Base-by-base conservation (phyloP, 1,284 basidiomycete species). In the Athelia sp. region DNA sequence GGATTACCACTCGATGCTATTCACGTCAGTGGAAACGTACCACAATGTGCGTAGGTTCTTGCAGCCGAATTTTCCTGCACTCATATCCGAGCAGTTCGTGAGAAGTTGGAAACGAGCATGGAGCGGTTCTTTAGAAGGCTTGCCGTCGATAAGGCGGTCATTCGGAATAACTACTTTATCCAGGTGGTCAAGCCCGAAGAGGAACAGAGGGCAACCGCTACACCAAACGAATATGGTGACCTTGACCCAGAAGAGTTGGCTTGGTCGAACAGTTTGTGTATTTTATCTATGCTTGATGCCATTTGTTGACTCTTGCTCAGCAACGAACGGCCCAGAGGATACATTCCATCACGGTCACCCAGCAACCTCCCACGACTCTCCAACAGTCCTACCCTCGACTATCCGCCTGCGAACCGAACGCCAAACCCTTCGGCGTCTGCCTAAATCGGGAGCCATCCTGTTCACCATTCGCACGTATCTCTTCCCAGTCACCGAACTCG, bases 381-480 rank as follows among this genome's bases (percentile, higher is more conserved):
- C 49, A 3, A 56, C 42, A 47, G 67, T 36, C 24, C 51, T 53
- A 22, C 70, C 78, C 18, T 68, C 72, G 21, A 76, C 70, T 38
- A 65, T 90, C 40, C 76, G 78, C 11, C 65, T 89, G 49, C 73
- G 90, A 45, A 76, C 77, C 13, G 89, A 92, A 61, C 71, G 86
- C 31, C 88, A 91, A 67, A 87, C 83, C 10, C 66, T 92, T 47
- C 72, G 89, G 31, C 71, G 88, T 21, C 73, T 90, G n/a, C 76
- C 82, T 2, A 69, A 72, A 10, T 82, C 76, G 21, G 87, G 88
- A 2, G 84, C 81, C 14, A 73, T 91, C 38, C 70, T 86, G 15
- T 92, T 92, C 62, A 86, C 83, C 36, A 86, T 91, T 56, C 74
- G 86, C 15, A 86, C 85, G 32, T 88, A 90, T 62, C 57, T 85